Evolutionary conservation across 345 rosid genomes (phyloP).

Genomic region (Aethionema arabicum): DNA sequence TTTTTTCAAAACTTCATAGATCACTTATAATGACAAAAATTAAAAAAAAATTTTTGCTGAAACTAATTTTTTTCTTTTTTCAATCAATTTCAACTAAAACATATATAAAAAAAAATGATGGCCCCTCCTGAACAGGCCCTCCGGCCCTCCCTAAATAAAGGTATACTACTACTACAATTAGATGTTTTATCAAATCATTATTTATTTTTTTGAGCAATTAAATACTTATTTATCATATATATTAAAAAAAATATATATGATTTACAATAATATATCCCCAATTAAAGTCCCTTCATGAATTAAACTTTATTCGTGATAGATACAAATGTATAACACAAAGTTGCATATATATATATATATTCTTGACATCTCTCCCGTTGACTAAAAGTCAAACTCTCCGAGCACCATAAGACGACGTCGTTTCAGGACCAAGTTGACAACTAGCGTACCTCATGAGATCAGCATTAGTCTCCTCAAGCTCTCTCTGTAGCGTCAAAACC

Average conservation of each 20-base stretch:
- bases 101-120: no score
- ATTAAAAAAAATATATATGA: no score
- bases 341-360: no score
- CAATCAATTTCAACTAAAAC: no score
- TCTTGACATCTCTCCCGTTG: not conserved
- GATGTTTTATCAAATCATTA: conserved; percentile 14
- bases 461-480: conserved; percentile 60
- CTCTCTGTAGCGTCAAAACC: conserved; percentile 55
- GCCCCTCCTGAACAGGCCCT: no score
- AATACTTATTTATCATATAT: not conserved
- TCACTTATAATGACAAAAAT: no score
- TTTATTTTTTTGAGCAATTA: not conserved
- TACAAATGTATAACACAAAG: not conserved
- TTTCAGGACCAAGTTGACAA: conserved; percentile 24
- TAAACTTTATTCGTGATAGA: not conserved
- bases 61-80: no score
- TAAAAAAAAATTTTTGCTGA: no score
- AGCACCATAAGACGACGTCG: conserved; percentile 36
- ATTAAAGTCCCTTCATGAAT: not conserved
- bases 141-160: conserved; percentile 23
- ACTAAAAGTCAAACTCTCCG: conserved; percentile 18
- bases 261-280: not conserved
- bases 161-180: not conserved
- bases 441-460: conserved; percentile 48
- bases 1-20: no score